phyloP scores from a whole-genome alignment of 2,329 filamentous ascomycete species.

The Phaeomoniella chlamydospora region DNA sequence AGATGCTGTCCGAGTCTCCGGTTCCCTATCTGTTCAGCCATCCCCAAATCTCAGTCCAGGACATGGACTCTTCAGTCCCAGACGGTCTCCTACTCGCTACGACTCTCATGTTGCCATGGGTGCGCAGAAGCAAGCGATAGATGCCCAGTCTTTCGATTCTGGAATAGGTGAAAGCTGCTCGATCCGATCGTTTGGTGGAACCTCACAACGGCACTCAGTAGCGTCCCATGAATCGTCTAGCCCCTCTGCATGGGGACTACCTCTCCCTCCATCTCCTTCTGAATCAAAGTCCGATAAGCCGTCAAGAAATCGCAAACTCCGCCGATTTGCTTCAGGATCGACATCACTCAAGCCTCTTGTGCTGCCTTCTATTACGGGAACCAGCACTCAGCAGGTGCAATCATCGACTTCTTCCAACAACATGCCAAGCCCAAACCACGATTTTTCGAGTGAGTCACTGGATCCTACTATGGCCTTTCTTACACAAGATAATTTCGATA shows the following conservation, averaged over 20 bases:
- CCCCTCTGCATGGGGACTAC: conserved; percentile 10
- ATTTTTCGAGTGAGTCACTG: conserved; percentile 5
- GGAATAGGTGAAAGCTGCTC: conserved; percentile 11
- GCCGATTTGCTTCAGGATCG: conserved; percentile 20
- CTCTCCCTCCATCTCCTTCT: conserved; percentile 13
- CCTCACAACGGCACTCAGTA: conserved; percentile 13
- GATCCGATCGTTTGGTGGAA: conserved; percentile 4
- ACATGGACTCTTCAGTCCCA: conserved; percentile 2
- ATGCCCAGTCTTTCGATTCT: conserved; percentile 11
- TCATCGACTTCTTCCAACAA: not conserved
- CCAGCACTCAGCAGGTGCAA: not conserved
- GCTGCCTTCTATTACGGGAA: conserved; percentile 12
- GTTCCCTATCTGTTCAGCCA: conserved; percentile 6
- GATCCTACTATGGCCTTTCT: conserved; percentile 10
- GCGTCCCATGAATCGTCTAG: conserved; percentile 11
- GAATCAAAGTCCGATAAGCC: conserved; percentile 2
- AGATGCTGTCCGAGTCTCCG: conserved; percentile 6
- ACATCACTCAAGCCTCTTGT: conserved; percentile 19
- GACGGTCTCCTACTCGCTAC: conserved; percentile 5
- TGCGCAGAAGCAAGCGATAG: conserved; percentile 3
- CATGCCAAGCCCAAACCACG: conserved; percentile 11
- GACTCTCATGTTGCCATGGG: conserved; percentile 1
- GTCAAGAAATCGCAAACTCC: conserved; percentile 12
- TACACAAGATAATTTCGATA: conserved; percentile 16
- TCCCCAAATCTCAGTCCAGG: conserved; percentile 4